Conservation (phyloP, 805 yeast species). For the Maudiozyma turicensis region DNA sequence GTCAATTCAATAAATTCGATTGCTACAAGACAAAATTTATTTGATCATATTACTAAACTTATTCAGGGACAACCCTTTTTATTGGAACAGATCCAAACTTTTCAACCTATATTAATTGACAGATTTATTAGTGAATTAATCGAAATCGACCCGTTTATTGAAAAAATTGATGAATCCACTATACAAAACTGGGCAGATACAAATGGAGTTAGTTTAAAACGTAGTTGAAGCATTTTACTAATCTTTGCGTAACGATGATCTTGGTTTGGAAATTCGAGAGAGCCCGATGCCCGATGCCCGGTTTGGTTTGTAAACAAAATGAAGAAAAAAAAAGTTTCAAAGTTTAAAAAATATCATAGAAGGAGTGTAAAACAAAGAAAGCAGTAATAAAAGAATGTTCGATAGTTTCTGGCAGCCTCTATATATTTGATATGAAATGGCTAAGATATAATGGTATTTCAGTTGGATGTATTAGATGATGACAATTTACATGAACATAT, state of each 20-base stretch:
- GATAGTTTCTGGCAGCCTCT: too few species aligned
- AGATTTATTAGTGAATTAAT: slow-evolving; percentile 14
- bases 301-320: too few species aligned
- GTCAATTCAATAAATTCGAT: slow-evolving; percentile 7
- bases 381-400: too few species aligned
- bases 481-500: slow-evolving; percentile 25
- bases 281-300: too few species aligned
- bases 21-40: slow-evolving; percentile 10
- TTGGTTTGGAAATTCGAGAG: too few species aligned
- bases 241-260: too few species aligned
- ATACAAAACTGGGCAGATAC: slow-evolving; percentile 27
- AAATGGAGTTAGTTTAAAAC: slow-evolving; percentile 21
- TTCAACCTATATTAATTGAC: slow-evolving; percentile 19
- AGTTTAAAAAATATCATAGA: too few species aligned
- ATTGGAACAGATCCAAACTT: slow-evolving; percentile 23
- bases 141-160: slow-evolving; percentile 21
- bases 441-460: slow-evolving; percentile 4
- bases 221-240: neutral
- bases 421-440: too few species aligned
- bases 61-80: slow-evolving; percentile 14
- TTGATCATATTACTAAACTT: slow-evolving; percentile 15
- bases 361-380: too few species aligned
- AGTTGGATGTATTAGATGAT: slow-evolving; percentile 11
- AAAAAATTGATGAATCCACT: slow-evolving; percentile 20
- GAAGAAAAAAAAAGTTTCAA: neutral